phyloP scores from a whole-genome alignment of 2,329 filamentous ascomycete genomes.

The Neofusicoccum cordaticola region DNA sequence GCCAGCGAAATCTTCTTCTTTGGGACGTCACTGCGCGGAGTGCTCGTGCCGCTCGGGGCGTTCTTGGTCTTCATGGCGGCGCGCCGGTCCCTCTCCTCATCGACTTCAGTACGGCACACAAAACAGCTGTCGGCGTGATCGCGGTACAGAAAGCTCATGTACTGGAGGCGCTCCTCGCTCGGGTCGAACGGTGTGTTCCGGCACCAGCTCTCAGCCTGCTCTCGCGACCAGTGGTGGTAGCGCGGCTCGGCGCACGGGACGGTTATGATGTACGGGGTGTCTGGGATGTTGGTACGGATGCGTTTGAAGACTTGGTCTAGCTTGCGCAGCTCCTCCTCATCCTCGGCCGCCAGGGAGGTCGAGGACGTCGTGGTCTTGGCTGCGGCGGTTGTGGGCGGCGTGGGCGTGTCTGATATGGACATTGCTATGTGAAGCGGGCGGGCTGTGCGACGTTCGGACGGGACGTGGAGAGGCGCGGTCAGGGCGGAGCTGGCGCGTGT shows the following conservation, averaged over 20 bases:
- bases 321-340: constrained; percentile 37
- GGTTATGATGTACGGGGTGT: constrained; percentile 46
- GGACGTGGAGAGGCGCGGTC: constrained; percentile 6
- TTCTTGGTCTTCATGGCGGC: constrained; percentile 34
- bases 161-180: constrained; percentile 59
- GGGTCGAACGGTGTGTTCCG: constrained; percentile 51
- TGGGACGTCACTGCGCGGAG: constrained; percentile 39
- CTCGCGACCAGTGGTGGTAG: constrained; percentile 43
- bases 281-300: constrained; percentile 42
- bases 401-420: constrained; percentile 32
- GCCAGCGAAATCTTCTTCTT: constrained; percentile 63
- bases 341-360: constrained; percentile 24
- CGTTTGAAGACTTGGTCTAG: constrained; percentile 43
- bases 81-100: constrained; percentile 51
- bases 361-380: constrained; percentile 6
- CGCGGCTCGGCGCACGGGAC: constrained; percentile 45
- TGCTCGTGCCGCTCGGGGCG: constrained; percentile 25
- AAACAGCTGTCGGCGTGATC: constrained; percentile 52
- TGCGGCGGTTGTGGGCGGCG: constrained; percentile 29
- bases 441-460: constrained; percentile 14
- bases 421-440: constrained; percentile 23
- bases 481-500: constrained; percentile 14
- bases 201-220: constrained; percentile 43
- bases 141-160: constrained; percentile 60
- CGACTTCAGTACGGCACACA: constrained; percentile 51